Evolutionary conservation across 1,139 yeast genomes (phyloP).

Genomic region (Kodamaea derodonti): DNA sequence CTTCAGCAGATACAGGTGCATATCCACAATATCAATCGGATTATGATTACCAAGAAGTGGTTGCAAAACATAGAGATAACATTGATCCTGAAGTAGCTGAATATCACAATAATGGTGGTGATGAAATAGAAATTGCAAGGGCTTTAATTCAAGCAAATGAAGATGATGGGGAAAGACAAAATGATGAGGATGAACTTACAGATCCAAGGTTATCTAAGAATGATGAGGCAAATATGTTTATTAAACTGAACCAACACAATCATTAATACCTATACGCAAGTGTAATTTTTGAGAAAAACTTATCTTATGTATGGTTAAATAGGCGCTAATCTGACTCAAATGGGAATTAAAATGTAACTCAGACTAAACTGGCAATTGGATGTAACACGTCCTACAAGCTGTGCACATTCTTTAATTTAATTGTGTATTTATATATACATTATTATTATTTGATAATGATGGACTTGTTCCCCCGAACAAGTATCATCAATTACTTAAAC

Average conservation of each 20-base stretch:
- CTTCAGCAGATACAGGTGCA: slow-evolving; percentile 31
- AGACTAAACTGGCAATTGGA: no score
- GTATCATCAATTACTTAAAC: background rate
- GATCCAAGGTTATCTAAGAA: background rate
- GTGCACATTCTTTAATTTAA: no score
- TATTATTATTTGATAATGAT: background rate
- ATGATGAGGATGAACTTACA: slow-evolving; percentile 9
- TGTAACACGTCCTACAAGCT: no score
- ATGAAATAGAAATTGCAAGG: slow-evolving; percentile 63
- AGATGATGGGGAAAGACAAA: slow-evolving; percentile 29
- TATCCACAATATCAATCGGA: slow-evolving; percentile 21
- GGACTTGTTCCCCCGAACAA: slow-evolving; percentile 7
- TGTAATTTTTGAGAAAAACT: no score
- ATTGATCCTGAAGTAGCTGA: slow-evolving; percentile 61
- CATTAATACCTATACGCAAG: no score
- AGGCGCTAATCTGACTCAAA: no score
- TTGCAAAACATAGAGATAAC: slow-evolving; percentile 10
- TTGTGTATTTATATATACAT: background rate
- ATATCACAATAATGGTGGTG: slow-evolving; percentile 45
- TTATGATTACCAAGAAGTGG: slow-evolving; percentile 14
- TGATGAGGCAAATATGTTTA: slow-evolving; percentile 26
- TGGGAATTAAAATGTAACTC: no score
- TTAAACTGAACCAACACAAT: slow-evolving; percentile 15
- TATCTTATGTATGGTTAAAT: no score
- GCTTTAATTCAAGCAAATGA: slow-evolving; percentile 63